These are phyloP conservation scores for Coniochaeta pulveracea DNA, from an alignment of 2,329 filamentous ascomycete genomes.

Conservation along the genomic window DNA sequence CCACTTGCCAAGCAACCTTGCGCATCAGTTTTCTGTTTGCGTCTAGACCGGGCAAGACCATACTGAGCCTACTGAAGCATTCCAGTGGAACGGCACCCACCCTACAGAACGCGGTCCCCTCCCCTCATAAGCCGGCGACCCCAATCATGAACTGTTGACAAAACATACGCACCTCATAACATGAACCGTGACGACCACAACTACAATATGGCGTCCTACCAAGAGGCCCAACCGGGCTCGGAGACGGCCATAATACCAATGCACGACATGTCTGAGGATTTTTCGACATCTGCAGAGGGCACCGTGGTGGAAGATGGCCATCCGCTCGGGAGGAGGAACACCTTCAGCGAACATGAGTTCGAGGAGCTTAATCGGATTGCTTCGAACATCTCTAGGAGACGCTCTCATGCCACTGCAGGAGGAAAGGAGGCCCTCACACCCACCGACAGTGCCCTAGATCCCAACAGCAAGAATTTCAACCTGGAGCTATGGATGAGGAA, in stretches of 20 bases:
- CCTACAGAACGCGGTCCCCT: not conserved
- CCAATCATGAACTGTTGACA: constrained; percentile 1
- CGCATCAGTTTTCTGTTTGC: not conserved
- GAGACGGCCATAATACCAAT: not conserved
- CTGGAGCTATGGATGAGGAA: constrained; percentile 27
- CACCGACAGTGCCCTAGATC: constrained; percentile 18
- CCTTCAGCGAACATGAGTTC: not conserved
- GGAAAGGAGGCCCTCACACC: not conserved
- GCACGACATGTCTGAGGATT: not conserved
- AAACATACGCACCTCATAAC: not conserved
- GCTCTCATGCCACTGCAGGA: not conserved
- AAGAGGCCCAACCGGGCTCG: not conserved
- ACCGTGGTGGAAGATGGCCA: constrained; percentile 1
- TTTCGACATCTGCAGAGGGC: not conserved
- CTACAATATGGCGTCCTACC: not conserved
- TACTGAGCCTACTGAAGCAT: not conserved
- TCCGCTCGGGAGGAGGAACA: constrained; percentile 2
- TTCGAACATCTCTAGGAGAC: not conserved
- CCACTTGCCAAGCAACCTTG: not conserved
- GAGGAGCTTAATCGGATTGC: not conserved
- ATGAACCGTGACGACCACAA: not conserved
- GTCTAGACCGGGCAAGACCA: not conserved
- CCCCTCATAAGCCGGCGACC: not conserved
- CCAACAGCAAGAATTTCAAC: constrained; percentile 26
- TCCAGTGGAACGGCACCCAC: not conserved